Base-by-base conservation (phyloP, 2,329 filamentous ascomycete genomes). In the Stemphylium lycopersici region DNA sequence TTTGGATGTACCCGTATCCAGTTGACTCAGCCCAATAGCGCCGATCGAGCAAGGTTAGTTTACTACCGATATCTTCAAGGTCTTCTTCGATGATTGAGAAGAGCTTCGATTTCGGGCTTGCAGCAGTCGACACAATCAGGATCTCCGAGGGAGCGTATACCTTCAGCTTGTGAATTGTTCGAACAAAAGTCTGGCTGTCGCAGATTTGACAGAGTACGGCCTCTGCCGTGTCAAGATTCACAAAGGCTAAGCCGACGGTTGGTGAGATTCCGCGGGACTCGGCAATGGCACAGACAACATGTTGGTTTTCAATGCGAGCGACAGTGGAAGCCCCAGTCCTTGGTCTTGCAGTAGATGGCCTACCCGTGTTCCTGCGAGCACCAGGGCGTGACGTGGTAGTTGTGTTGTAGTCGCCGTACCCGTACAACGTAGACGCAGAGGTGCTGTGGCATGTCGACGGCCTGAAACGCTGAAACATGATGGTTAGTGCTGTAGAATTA, bases 181-280 rank as follows among this genome's bases (percentile, higher is more conserved):
- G 88, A 52, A 92, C 87, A 71, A 96, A 98, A 31, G 92, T 96
- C 71, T 96, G 92, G 52, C 88, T 96, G 73, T 98, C 93, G 69
- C 89, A 92, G 60, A 98, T 93, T 68, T 97, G 91, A 69, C 91
- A 96, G 34, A 98, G 82, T 24, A 92, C 86, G 13, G 87, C 90
- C 75, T 96, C 91, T 34, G 89, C 90, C 2, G 90, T 93, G 37
- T 90, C 88, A 3, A 96, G 81, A 68, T 98, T 96, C 69, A 97
- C 81, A 68, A 97, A 93, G 2, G 91, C 90, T 36, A 96, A 80
- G 0, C 93, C 93, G 2, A 98, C 88, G 0, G 87, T 89, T 0
- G 92, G 91, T 18, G 90, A 88, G 4, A 96, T 84, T 4, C 91
- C 91, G n/a, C 93, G 88, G 38, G 90, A 91, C 72, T 97, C 92